Base-by-base conservation (phyloP, 768 basidiomycete genomes). In the Suillus discolor region DNA sequence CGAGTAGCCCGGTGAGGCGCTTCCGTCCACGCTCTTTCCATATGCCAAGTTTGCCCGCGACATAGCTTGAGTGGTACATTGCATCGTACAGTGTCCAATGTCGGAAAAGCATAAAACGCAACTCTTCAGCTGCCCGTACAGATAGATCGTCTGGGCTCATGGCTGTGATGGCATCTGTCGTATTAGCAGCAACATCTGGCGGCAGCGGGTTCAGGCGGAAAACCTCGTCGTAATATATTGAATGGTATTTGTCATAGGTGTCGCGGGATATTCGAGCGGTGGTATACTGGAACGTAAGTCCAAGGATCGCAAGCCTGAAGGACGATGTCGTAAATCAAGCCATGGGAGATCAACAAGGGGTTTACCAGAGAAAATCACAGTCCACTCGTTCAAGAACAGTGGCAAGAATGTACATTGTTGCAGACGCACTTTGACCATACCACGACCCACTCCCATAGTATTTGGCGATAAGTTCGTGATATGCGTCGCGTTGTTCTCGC, bases 51-150 rank as follows among this genome's bases (percentile, higher is more conserved):
- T 94, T 95, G 61, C 93, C 91, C 8, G 96, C 96, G 20, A 99
- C 91, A 72, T 99, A 99, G 65, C 92, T 93, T 4, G 96, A 97
- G 76, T 99, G 97, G 71, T 90, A 90, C 97, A 99, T 99, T 13
- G 96, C 89, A 73, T 99, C 97, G 74, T 98, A 99, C 55, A 99
- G 79, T 38, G 92, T 98, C 97, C 97, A 99, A 79, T 99, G 97
- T 64, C 97, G 85, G 74, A 96, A 96, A 62, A 98, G 84, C 79
- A 90, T 96, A 76, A 99, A 99, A 31, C 97, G 85, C 62, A 99
- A 81, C 77, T 99, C 97, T 61, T 96, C 94, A 39, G 88, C 89
- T 47, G 90, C 82, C 45, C 93, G 87, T 68, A 99, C 88, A 38
- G 89, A 87, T 65, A 83, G 80, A 74, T 99, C 96, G 70, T 98